Base-by-base conservation (phyloP, 495 filamentous ascomycete genomes). In the Lophiostoma macrostomum region DNA sequence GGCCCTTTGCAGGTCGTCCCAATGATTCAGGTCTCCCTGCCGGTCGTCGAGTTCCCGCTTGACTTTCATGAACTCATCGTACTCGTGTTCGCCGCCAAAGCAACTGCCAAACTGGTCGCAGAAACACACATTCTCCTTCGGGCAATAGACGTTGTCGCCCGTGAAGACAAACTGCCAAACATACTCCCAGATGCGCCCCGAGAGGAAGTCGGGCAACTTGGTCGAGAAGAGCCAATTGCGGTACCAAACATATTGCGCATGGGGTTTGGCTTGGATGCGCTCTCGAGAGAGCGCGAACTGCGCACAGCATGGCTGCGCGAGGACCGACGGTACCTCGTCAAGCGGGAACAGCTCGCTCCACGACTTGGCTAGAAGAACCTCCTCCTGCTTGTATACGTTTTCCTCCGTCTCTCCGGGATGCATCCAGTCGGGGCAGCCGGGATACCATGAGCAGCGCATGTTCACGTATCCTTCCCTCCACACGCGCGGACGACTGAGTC, bases 41-140 rank as follows among this genome's bases (percentile, higher is more conserved):
- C 77, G 57, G 18, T 75, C 60, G 3, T 69, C 38, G 39, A 71
- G 71, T 50, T 73, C 56, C 5, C 66, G 57, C 28, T 72, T 65
- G 28, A 74, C 42, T 23, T 71, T 67, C 13, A 74, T 67, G 51
- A 73, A 88, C 0, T 63, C 59, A 7, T 75, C 61, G 35, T 75
- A 86, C 47, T 76, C 66, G 0, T 73, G 67, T 16, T 78, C 73
- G 0, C 78, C 76, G 4, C 81, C 86, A 58, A 90, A 91, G 60
- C 87, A 91, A n/a, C 83, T 71, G 0, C 87, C 86, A 42, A 82
- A 91, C 14, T 80, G 84, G 52, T 88, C 83, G 64, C 87, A 91
- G 46, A 88, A 86, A 66, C 87, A 91, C 0, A 83, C 67, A 60
- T 82, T 77, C 67, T 85, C 79, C 18, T 71, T 71, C 11, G 84